Evolutionary conservation across 2,329 filamentous ascomycete genomes (phyloP).

Genomic region (Curvularia spicifera): DNA sequence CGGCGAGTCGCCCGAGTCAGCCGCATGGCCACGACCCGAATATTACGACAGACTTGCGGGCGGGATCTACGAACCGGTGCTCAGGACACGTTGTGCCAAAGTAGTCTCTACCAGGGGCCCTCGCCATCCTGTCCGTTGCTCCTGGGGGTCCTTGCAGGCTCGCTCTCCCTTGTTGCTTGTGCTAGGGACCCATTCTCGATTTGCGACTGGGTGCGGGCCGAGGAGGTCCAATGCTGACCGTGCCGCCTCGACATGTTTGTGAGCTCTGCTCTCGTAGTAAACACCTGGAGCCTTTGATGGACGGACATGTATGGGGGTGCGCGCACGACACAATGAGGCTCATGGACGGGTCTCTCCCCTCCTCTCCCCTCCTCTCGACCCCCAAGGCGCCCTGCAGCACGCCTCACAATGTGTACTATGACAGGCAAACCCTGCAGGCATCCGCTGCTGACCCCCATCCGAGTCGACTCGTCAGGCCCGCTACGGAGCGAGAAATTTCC

Average conservation of each 20-base stretch:
- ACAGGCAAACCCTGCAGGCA: conserved; percentile 27
- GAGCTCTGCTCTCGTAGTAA: conserved; percentile 15
- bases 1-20: conserved; percentile 15
- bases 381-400: conserved; percentile 22
- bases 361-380: not conserved
- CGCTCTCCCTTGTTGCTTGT: conserved; percentile 19
- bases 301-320: not conserved
- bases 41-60: conserved; percentile 34
- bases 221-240: conserved; percentile 36
- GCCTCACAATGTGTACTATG: conserved; percentile 21
- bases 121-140: conserved; percentile 23
- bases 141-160: conserved; percentile 26
- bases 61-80: conserved; percentile 50
- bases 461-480: conserved; percentile 19
- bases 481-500: conserved; percentile 43
- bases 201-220: conserved; percentile 48
- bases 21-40: conserved; percentile 16
- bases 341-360: conserved; percentile 1
- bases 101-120: conserved; percentile 33
- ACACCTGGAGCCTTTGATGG: not conserved
- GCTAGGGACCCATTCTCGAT: conserved; percentile 38
- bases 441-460: conserved; percentile 14
- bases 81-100: conserved; percentile 47
- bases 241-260: conserved; percentile 12
- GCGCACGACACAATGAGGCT: conserved; percentile 19